Evolutionary conservation across 1,139 yeast species (phyloP).

Genomic region (Meyerozyma guilliermondii): DNA sequence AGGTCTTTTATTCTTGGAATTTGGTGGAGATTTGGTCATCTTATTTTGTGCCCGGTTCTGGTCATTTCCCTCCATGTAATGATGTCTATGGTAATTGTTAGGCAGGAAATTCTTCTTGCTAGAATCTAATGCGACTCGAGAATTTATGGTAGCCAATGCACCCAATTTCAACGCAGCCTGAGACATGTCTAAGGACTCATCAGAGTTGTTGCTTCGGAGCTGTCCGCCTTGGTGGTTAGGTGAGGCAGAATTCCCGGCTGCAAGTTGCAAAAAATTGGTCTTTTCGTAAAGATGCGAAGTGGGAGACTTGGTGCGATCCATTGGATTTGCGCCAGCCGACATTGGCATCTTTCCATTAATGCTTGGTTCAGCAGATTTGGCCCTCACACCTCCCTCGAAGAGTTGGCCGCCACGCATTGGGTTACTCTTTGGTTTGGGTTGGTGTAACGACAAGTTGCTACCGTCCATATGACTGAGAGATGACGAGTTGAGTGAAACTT

Average conservation of each 20-base stretch:
- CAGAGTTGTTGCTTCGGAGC: constrained; percentile 11
- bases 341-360: constrained; percentile 2
- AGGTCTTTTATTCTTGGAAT: constrained; percentile 6
- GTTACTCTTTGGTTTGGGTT: constrained; percentile 7
- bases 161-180: constrained; percentile 51
- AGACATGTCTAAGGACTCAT: constrained; percentile 30
- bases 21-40: constrained; percentile 4
- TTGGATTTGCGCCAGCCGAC: constrained; percentile 2
- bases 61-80: constrained; percentile 7
- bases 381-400: constrained; percentile 17
- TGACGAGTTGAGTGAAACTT: constrained; percentile 16
- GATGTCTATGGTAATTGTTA: constrained; percentile 8
- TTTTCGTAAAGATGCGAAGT: constrained; percentile 43
- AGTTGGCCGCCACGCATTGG: constrained; percentile 2
- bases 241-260: constrained; percentile 29
- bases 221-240: constrained; percentile 15
- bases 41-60: constrained; percentile 2
- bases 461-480: neutral
- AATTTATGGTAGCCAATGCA: constrained; percentile 59
- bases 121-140: constrained; percentile 55
- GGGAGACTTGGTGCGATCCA: constrained; percentile 39
- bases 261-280: constrained; percentile 41
- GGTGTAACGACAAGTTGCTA: constrained; percentile 6
- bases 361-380: constrained; percentile 36
- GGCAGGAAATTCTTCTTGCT: constrained; percentile 33